Evolutionary conservation across 345 rosid species (phyloP).

Genomic region (Hibiscus syriacus): DNA sequence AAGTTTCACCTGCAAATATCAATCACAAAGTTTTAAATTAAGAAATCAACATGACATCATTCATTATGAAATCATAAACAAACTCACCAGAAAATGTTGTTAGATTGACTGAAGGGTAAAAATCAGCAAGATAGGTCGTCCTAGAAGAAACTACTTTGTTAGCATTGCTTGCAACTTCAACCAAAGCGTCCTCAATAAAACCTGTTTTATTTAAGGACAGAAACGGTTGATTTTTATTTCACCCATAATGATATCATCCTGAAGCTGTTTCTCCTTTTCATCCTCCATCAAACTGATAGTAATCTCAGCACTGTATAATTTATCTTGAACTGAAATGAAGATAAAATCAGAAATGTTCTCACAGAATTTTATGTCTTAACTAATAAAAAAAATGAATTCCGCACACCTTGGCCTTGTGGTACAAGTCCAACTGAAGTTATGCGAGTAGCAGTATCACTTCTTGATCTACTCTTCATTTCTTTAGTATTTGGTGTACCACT

Average conservation of each 20-base stretch:
- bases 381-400: not conserved
- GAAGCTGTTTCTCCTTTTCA: not conserved
- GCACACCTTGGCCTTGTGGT: conserved; percentile 7
- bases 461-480: not conserved
- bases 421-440: not conserved
- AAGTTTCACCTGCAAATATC: conserved; percentile 3
- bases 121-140: not conserved
- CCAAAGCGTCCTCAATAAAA: not conserved
- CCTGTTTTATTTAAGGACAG: not conserved
- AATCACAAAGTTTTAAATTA: not conserved
- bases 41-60: not conserved
- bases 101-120: conserved; percentile 1
- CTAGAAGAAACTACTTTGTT: not conserved
- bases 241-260: not conserved
- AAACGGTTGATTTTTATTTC: not conserved
- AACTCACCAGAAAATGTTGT: not conserved
- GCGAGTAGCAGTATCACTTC: not conserved
- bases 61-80: not conserved
- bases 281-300: not conserved
- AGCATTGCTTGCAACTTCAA: conserved; percentile 5
- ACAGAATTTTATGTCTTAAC: not conserved
- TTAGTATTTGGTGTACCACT: not conserved
- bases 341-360: not conserved
- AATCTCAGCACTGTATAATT: not conserved
- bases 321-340: not conserved